Conservation (phyloP, 345 rosid species). For the Pistacia vera region DNA sequence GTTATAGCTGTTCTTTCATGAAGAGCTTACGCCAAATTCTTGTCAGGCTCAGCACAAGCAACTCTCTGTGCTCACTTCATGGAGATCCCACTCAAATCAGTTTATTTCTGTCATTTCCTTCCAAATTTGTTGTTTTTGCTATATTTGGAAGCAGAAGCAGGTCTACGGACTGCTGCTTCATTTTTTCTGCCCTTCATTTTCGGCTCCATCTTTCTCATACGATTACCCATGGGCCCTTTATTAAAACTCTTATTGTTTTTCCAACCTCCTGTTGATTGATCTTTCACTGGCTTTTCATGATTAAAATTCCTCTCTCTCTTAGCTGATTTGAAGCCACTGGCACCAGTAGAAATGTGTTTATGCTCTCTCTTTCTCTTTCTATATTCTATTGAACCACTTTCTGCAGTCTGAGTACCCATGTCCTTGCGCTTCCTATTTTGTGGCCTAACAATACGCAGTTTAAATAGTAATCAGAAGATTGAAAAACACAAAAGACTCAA, state of each 20-base stretch:
- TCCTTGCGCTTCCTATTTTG: constrained; percentile 28
- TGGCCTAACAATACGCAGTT: constrained; percentile 20
- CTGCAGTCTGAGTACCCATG: constrained; percentile 2
- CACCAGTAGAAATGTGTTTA: constrained; percentile 6
- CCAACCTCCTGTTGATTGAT: constrained; percentile 14
- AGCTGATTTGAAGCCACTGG: constrained; percentile 20
- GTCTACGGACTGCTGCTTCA: background rate
- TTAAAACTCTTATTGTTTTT: constrained; percentile 14
- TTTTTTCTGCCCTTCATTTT: background rate
- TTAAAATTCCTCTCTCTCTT: constrained; percentile 13
- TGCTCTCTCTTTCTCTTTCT: constrained; percentile 34
- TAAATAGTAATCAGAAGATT: background rate
- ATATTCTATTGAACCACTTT: constrained; percentile 16
- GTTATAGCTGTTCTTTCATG: background rate
- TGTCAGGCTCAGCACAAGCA: background rate
- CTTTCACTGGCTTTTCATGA: constrained; percentile 16
- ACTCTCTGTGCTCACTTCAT: background rate
- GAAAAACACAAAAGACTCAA: background rate
- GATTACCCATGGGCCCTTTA: constrained; percentile 7
- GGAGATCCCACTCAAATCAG: background rate
- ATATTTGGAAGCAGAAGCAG: constrained; percentile 14
- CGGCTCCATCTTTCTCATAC: constrained; percentile 24
- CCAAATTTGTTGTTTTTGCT: constrained; percentile 17
- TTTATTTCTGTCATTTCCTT: constrained; percentile 19
- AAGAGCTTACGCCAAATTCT: background rate